Conservation (phyloP, 805 yeast species). For the Hanseniaspora valbyensis region DNA sequence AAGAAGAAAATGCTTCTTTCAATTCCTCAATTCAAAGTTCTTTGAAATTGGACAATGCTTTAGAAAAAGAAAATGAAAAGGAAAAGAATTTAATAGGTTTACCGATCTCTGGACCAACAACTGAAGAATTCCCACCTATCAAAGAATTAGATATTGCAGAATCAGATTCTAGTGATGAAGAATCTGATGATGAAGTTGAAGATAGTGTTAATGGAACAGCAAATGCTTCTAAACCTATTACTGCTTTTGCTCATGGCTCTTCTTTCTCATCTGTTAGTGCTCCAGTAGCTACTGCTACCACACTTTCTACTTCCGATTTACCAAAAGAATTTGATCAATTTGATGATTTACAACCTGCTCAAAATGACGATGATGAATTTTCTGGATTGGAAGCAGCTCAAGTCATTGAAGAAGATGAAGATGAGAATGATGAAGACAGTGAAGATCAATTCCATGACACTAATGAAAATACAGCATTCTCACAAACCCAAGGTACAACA, state of each 20-base stretch:
- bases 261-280: neutral
- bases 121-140: constrained; percentile 50
- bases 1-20: constrained; percentile 16
- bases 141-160: constrained; percentile 45
- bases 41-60: neutral
- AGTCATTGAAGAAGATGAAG: constrained; percentile 29
- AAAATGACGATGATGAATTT: constrained; percentile 35
- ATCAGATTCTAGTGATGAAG: constrained; percentile 37
- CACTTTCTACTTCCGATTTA: too few relatives aligned
- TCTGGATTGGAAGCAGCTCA: constrained; percentile 34
- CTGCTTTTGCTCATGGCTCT: constrained; percentile 18
- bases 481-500: neutral
- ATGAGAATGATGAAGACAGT: constrained; percentile 23
- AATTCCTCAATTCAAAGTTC: constrained; percentile 1
- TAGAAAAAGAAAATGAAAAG: neutral
- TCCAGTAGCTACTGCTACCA: too few relatives aligned
- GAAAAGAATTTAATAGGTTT: constrained; percentile 2
- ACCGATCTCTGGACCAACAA: constrained; percentile 16
- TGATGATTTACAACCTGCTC: constrained; percentile 16
- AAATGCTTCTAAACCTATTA: constrained; percentile 18
- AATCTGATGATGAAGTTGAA: constrained; percentile 29
- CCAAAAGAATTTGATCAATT: constrained; percentile 1
- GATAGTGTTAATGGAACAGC: constrained; percentile 26
- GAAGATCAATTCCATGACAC: constrained; percentile 29
- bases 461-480: neutral